Percentiles rank a stretch among this genome's conserved stretches.
These are phyloP conservation scores for Leccinum idahoense DNA, from an alignment of 1,284 basidiomycete genomes.

Conservation along the genomic window DNA sequence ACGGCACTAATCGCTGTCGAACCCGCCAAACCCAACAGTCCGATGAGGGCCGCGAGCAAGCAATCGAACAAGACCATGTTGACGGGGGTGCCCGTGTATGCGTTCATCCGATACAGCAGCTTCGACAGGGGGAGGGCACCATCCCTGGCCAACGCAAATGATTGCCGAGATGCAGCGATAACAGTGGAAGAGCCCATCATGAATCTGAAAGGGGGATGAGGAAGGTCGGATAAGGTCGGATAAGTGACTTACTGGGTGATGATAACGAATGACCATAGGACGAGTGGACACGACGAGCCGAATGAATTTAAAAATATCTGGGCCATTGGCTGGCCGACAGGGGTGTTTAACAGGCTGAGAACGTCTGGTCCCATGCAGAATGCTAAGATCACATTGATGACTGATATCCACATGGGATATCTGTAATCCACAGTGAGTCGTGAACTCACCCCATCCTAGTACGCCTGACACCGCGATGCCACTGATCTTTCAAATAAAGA, in stretches of 20 bases:
- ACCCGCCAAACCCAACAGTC: slow-evolving; percentile 26
- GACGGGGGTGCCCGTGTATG: slow-evolving; percentile 28
- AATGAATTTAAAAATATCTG: not conserved
- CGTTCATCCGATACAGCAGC: slow-evolving; percentile 13
- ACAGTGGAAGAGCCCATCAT: not conserved
- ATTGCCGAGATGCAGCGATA: not conserved
- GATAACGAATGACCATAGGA: not conserved
- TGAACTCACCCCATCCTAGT: slow-evolving; percentile 22
- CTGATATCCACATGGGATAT: not conserved
- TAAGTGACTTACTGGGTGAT: not conserved
- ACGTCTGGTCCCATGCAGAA: not conserved
- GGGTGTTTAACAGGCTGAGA: not conserved
- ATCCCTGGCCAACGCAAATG: not conserved
- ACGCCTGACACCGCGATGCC: slow-evolving; percentile 14
- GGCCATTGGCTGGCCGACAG: not conserved
- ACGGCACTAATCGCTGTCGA: slow-evolving; percentile 27
- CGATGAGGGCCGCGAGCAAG: slow-evolving; percentile 21
- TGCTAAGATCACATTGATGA: not conserved
- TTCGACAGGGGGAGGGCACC: not conserved
- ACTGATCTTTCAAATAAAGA: slow-evolving; percentile 11
- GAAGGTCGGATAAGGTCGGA: not conserved
- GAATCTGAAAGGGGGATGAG: not conserved
- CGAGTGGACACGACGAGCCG: not conserved
- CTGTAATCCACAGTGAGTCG: not conserved
- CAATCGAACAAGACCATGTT: slow-evolving; percentile 30